Evolutionary conservation across 1,139 yeast species (phyloP), one percentile per base, ranked within the genome.

Genomic region (Scheffersomyces stambukii): DNA sequence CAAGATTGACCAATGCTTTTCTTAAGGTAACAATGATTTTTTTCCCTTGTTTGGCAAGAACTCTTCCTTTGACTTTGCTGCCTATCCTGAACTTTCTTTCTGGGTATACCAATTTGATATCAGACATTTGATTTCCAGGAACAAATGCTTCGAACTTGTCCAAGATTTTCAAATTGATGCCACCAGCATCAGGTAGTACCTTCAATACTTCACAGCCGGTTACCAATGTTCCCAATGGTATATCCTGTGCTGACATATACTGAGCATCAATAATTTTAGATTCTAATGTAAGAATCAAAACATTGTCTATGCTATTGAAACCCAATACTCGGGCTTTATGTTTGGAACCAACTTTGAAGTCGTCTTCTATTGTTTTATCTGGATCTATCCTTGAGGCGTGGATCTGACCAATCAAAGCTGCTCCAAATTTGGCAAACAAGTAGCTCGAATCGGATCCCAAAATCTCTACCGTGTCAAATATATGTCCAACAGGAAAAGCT

Each of bases 61-160:
- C 75, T 57, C 96, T 76, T 37, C 82, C 94, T 47, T 73, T 82
- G 21, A 84, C 83, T 43, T 79, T 82, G 28, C 81, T 64, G 7
- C 96, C 97, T 28, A 76, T 75, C 55, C 84, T 85, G 67, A 79
- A 91, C 51, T 88, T 85, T 62, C 91, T 76, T 57, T 91, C 97
- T 5, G 98, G 98, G 50, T 88, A 81, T 6, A 79, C 77, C 40
- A 91, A 66, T 50, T 78, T 81, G 36, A 83, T 72, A 54, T 91
- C 99, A 42, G 95, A 81, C 56, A 91, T 75, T 46, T 89, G 96
- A 21, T 64, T 52, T 17, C 77, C 66, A 13, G 88, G 83, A 18
- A 85, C 97, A 41, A 72, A 62, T 3, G 88, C 98, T 31, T 73
- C 78, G 42, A 85, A 81, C 3, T 70, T 72, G 28, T 77, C 79